Evolutionary conservation across 140 eudicot genomes (phyloP).

Genomic region (Oenanthe javanica): DNA sequence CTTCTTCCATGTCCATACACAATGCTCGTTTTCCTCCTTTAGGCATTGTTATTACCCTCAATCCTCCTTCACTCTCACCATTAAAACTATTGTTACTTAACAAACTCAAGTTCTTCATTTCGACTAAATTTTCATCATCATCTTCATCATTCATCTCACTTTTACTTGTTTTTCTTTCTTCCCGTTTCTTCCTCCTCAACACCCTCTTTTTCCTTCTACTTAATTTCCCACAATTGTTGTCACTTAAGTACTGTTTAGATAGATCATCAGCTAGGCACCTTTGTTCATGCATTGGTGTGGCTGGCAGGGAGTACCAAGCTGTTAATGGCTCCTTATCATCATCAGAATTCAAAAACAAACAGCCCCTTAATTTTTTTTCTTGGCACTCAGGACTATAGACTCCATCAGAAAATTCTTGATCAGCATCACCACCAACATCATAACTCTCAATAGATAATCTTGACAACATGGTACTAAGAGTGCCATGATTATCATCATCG

Average conservation of each 20-base stretch:
- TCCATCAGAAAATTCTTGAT: conserved; percentile 5
- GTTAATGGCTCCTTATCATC: background rate
- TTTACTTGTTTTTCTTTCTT: background rate
- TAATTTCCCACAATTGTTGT: background rate
- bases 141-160: background rate
- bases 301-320: conserved; percentile 9
- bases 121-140: background rate
- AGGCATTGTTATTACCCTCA: conserved; percentile 15
- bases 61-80: conserved; percentile 15
- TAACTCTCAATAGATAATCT: conserved; percentile 15
- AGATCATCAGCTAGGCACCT: background rate
- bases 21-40: conserved; percentile 18
- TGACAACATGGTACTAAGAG: conserved; percentile 2
- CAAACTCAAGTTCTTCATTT: background rate
- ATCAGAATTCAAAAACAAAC: conserved; percentile 10
- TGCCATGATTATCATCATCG: background rate
- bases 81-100: background rate
- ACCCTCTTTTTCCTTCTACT: conserved; percentile 7
- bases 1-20: conserved; percentile 23
- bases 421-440: conserved; percentile 12
- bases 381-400: background rate
- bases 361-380: background rate
- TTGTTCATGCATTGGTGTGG: conserved; percentile 7
- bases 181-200: conserved; percentile 1
- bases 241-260: conserved; percentile 12